These are phyloP conservation scores for Vanrija sp. DNA, from an alignment of 1,284 basidiomycete species.

Conservation along the genomic window DNA sequence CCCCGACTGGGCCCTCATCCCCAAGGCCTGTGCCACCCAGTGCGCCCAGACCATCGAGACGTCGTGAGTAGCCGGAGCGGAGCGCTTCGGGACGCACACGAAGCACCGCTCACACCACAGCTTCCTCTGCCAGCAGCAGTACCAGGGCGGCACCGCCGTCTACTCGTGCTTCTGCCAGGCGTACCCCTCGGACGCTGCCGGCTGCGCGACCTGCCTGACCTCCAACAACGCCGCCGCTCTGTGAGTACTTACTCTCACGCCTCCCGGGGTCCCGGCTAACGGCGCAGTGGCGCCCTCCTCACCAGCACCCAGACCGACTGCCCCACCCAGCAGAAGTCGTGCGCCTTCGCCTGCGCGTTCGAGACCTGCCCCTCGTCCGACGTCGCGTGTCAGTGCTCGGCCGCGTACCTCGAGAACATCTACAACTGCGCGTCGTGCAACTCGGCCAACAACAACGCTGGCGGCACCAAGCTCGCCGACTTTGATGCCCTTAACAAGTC, in stretches of 20 bases:
- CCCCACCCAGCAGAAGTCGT: slow-evolving; percentile 21
- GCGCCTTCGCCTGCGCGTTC: slow-evolving; percentile 42
- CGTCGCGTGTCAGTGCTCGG: slow-evolving; percentile 43
- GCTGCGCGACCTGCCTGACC: slow-evolving; percentile 40
- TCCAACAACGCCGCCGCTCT: slow-evolving; percentile 40
- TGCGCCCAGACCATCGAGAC: slow-evolving; percentile 38
- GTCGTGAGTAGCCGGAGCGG: slow-evolving; percentile 12
- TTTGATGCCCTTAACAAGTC: slow-evolving; percentile 38
- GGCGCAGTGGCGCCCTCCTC: slow-evolving; percentile 19
- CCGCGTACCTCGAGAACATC: slow-evolving; percentile 42
- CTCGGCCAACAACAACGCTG: slow-evolving; percentile 43
- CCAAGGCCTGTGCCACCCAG: slow-evolving; percentile 32
- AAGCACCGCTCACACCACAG: not conserved
- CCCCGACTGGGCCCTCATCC: slow-evolving; percentile 42
- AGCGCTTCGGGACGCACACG: too few species aligned
- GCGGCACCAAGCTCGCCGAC: slow-evolving; percentile 31
- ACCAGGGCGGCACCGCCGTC: slow-evolving; percentile 23
- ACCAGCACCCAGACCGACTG: slow-evolving; percentile 34
- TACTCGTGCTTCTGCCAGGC: slow-evolving; percentile 47
- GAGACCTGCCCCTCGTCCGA: slow-evolving; percentile 36
- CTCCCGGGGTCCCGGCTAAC: not conserved
- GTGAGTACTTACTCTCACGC: not conserved
- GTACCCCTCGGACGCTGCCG: slow-evolving; percentile 35
- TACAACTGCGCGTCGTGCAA: slow-evolving; percentile 49
- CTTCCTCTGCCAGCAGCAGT: slow-evolving; percentile 24